A percentile compares a stretch with the other conserved stretches of the same genome.
Conservation (phyloP, 257 asterid species). For the Apocynum venetum region DNA sequence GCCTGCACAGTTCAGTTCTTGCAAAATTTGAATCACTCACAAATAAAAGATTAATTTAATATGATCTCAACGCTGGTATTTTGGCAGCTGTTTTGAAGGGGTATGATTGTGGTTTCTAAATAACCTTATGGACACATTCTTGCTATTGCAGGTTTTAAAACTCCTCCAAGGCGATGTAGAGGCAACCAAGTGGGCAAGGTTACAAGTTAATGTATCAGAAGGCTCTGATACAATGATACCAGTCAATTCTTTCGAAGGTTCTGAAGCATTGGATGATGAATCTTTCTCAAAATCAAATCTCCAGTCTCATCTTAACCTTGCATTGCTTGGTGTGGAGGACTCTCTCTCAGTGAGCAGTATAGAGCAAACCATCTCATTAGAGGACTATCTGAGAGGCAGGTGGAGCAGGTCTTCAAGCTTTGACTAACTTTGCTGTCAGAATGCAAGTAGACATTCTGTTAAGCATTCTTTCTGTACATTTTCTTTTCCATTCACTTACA, state of each 20-base stretch:
- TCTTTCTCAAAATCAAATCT: slow-evolving; percentile 54
- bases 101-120: neutral
- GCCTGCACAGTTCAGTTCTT: neutral
- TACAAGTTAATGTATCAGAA: slow-evolving; percentile 56
- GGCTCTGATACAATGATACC: slow-evolving; percentile 29
- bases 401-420: slow-evolving; percentile 93
- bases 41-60: neutral
- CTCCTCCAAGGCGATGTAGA: slow-evolving; percentile 79
- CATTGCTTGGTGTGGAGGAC: slow-evolving; percentile 76
- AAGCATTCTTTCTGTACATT: slow-evolving; percentile 23
- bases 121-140: neutral
- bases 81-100: neutral
- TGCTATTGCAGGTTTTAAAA: slow-evolving; percentile 29
- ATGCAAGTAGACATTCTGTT: slow-evolving; percentile 13
- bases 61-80: neutral
- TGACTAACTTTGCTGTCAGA: slow-evolving; percentile 41
- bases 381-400: slow-evolving; percentile 76
- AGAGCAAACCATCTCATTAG: slow-evolving; percentile 68
- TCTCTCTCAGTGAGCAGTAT: slow-evolving; percentile 73
- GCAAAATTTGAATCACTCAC: neutral
- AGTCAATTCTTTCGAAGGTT: slow-evolving; percentile 37
- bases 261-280: slow-evolving; percentile 62
- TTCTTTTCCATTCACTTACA: neutral
- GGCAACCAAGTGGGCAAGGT: slow-evolving; percentile 62
- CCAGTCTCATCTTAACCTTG: slow-evolving; percentile 78